Base-by-base conservation (phyloP, 2,329 filamentous ascomycete genomes). In the Simplicillium aogashimaense region DNA sequence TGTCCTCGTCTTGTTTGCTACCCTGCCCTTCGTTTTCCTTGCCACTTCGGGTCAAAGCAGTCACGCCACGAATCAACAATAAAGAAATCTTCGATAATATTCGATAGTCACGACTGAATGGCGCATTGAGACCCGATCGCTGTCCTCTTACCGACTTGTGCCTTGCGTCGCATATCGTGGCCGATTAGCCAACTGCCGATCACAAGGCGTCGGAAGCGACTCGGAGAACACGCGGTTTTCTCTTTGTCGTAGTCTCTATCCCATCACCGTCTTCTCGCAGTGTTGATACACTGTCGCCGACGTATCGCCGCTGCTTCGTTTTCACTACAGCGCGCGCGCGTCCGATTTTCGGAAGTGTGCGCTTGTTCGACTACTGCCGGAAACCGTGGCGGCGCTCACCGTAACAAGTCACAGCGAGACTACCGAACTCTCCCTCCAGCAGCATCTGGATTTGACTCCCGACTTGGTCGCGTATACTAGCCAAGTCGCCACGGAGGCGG, bases 391-490 rank as follows among this genome's bases (percentile, higher is more conserved):
- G 58, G 73, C 73, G 55, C 70, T 76, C 57, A 74, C 70, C 43
- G 63, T 74, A 50, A 61, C 73, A 59, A 70, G 60, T 55, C 69
- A 68, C 52, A 63, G 63, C 61, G 69, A 74, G 50, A 50, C 59
- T 43, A 64, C 69, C 50, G 70, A 75, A 56, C 66, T 78, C 45
- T 76, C 74, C 46, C 64, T 77, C 34, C 73, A 77, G 58, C 74
- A 78, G 55, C 73, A 79, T 50, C 66, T 77, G 48, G 72, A 76
- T 48, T 64, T 77, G 47, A 63, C 69, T 41, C 70, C 70, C 37
- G 67, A 71, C 47, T 62, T 77, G 50, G 59, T 69, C 51, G 64
- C 65, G 46, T 74, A 70, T 56, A 63, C 61, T 46, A 63, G 61
- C 53, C 64, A 69, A 59, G 63, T 62, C 51, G 48, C 49, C 38